These are phyloP conservation scores for Thermothielavioides terrestris DNA, from an alignment of 495 filamentous ascomycete genomes.

Conservation along the genomic window DNA sequence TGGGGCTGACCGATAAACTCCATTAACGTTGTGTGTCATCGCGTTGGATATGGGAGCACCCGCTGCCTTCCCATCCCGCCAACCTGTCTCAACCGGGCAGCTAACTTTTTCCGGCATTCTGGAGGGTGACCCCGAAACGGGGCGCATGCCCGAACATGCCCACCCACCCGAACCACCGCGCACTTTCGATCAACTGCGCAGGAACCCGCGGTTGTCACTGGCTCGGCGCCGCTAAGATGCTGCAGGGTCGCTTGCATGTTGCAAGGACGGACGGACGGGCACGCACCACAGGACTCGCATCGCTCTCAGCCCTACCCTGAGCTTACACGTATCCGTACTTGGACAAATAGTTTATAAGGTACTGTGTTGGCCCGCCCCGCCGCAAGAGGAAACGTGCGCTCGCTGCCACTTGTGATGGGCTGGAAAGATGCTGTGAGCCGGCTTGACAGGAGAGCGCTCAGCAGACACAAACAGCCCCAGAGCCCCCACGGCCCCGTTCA, in stretches of 20 bases:
- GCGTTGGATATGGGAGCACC: too few relatives aligned
- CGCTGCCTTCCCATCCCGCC: too few relatives aligned
- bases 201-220: constrained; percentile 26
- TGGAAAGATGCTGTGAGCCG: too few relatives aligned
- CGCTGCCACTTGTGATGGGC: background rate
- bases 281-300: too few relatives aligned
- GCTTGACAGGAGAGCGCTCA: too few relatives aligned
- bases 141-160: too few relatives aligned
- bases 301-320: too few relatives aligned
- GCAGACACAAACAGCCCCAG: background rate
- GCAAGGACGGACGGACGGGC: background rate
- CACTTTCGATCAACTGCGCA: constrained; percentile 23
- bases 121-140: too few relatives aligned
- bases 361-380: background rate
- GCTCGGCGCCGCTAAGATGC: constrained; percentile 6
- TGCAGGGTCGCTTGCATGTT: background rate
- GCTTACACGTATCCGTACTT: too few relatives aligned
- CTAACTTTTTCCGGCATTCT: too few relatives aligned
- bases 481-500: background rate
- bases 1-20: background rate
- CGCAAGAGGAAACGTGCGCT: background rate
- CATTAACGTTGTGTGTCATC: background rate
- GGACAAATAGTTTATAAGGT: background rate
- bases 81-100: too few relatives aligned
- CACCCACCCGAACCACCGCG: too few relatives aligned